Percentiles rank a stretch among this genome's conserved stretches.
These are phyloP conservation scores for Schizonepeta tenuifolia DNA, from an alignment of 257 asterid genomes.

Conservation along the genomic window DNA sequence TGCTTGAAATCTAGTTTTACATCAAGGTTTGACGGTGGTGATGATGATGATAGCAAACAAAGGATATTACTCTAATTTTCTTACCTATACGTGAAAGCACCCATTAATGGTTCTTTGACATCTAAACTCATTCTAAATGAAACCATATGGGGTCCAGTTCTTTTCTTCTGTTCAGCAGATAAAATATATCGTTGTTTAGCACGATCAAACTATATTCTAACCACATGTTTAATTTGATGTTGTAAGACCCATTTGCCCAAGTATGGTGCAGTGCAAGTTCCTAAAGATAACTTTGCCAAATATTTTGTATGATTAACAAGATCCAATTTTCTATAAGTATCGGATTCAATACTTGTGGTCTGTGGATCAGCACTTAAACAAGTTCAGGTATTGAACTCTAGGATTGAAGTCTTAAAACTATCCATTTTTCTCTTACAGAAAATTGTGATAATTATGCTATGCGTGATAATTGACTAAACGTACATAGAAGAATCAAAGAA, in stretches of 20 bases:
- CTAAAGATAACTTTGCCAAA: not conserved
- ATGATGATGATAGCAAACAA: not conserved
- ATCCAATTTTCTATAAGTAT: not conserved
- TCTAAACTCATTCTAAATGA: not conserved
- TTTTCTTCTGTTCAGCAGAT: not conserved
- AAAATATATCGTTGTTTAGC: not conserved
- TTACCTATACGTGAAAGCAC: not conserved
- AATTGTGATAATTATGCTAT: not conserved
- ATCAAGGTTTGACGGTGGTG: not conserved
- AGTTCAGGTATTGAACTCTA: not conserved
- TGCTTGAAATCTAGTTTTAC: not conserved
- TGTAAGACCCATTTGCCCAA: not conserved
- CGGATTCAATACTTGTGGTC: not conserved
- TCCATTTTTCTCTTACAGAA: not conserved
- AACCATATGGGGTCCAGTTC: not conserved
- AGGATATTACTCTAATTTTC: not conserved
- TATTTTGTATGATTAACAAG: not conserved
- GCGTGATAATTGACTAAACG: not conserved
- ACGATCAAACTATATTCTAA: not conserved
- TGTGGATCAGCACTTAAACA: slow-evolving; percentile 6
- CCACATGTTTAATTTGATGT: not conserved
- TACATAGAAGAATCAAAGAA: not conserved
- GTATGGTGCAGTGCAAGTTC: not conserved
- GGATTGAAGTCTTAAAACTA: not conserved
- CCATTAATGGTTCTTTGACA: not conserved